These are phyloP conservation scores for Spirogloea muscicola DNA, from an alignment of 139 green algal genomes.

Conservation along the genomic window DNA sequence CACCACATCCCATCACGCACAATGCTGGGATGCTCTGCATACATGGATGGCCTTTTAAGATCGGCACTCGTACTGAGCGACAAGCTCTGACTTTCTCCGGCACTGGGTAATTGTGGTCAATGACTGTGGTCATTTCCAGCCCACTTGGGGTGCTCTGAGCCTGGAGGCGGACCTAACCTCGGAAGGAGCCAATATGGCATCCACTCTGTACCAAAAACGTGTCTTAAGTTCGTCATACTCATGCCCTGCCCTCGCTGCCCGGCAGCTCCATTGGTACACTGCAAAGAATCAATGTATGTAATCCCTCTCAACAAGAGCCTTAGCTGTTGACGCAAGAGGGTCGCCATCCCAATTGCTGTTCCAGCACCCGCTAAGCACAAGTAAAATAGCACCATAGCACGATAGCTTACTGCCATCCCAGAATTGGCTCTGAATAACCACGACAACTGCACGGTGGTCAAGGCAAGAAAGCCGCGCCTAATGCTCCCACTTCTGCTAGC, in stretches of 20 bases:
- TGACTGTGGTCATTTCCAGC: too few species aligned
- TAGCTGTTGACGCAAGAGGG: conserved; percentile 23
- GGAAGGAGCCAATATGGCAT: too few species aligned
- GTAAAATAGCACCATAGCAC: conserved; percentile 4
- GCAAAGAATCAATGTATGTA: conserved; percentile 18
- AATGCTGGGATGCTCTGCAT: too few species aligned
- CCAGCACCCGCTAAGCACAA: not conserved
- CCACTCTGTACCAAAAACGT: conserved; percentile 20
- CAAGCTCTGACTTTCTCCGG: too few species aligned
- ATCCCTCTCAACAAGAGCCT: conserved; percentile 1
- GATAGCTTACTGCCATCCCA: conserved; percentile 21
- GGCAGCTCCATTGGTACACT: not conserved
- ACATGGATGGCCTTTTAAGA: too few species aligned
- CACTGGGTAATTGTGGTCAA: too few species aligned
- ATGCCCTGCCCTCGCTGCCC: too few species aligned
- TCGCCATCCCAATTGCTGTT: conserved; percentile 6
- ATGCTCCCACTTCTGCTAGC: not conserved
- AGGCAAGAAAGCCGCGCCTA: not conserved
- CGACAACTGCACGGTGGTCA: too few species aligned
- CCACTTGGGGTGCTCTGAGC: too few species aligned
- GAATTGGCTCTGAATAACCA: conserved; percentile 4
- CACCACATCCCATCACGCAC: too few species aligned
- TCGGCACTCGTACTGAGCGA: too few species aligned
- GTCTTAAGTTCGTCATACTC: conserved; percentile 17
- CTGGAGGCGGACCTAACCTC: too few species aligned